Conservation (phyloP, 2,329 filamentous ascomycete species). For the Fulvia fulva region DNA sequence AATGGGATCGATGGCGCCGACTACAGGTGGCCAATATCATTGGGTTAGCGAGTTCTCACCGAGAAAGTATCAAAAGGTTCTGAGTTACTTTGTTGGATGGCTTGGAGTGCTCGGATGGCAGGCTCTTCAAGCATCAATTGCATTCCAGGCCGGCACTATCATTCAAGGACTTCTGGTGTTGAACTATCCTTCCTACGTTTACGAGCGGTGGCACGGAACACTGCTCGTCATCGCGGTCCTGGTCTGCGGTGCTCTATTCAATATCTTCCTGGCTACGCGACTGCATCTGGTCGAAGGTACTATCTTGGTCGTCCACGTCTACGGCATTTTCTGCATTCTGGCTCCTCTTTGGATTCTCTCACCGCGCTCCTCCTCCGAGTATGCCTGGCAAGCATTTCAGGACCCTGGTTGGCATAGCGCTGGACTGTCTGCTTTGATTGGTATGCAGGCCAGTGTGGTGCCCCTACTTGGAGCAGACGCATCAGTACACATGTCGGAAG, state of each 20-base stretch:
- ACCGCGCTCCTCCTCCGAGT: slow-evolving; percentile 1
- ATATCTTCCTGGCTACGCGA: slow-evolving; percentile 39
- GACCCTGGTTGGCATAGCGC: slow-evolving; percentile 14
- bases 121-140: slow-evolving; percentile 10
- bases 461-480: slow-evolving; percentile 14
- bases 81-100: slow-evolving; percentile 17
- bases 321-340: slow-evolving; percentile 49
- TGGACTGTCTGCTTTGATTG: slow-evolving; percentile 13
- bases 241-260: slow-evolving; percentile 33
- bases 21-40: slow-evolving; percentile 25
- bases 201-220: slow-evolving; percentile 23
- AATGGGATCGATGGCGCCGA: slow-evolving; percentile 34
- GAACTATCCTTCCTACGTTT: slow-evolving; percentile 13
- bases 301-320: slow-evolving; percentile 46
- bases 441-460: slow-evolving; percentile 13
- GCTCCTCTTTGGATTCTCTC: slow-evolving; percentile 37
- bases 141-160: slow-evolving; percentile 30
- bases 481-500: slow-evolving; percentile 18
- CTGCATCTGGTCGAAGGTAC: slow-evolving; percentile 46
- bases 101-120: slow-evolving; percentile 17
- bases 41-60: slow-evolving; percentile 15
- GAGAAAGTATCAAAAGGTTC: slow-evolving; percentile 7
- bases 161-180: slow-evolving; percentile 18
- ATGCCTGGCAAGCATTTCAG: slow-evolving; percentile 10
- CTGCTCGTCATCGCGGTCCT: slow-evolving; percentile 21